Evolutionary conservation across 2,329 filamentous ascomycete species (phyloP).

Genomic region (Neofusicoccum laricinum): DNA sequence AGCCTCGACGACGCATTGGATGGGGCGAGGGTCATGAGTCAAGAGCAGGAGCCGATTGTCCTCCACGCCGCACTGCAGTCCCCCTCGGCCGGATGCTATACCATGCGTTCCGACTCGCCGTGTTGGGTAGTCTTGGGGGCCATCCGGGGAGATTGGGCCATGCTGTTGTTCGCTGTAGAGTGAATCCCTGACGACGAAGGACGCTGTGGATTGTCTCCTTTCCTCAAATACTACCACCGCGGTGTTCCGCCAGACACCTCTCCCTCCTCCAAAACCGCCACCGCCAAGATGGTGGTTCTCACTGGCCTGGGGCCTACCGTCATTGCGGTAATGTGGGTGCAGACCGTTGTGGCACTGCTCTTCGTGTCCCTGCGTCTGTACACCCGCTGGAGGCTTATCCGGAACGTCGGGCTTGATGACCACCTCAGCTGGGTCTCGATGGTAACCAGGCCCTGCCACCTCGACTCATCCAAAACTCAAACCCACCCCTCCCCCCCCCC

Average conservation of each 20-base stretch:
- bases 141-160: neutral
- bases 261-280: neutral
- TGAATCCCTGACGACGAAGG: neutral
- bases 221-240: neutral
- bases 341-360: conserved; percentile 25
- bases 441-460: neutral
- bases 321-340: conserved; percentile 28
- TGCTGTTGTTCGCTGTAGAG: neutral
- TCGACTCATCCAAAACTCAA: neutral
- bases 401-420: conserved; percentile 30
- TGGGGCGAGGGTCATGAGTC: neutral
- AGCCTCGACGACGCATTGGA: neutral
- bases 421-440: conserved; percentile 22
- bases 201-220: neutral
- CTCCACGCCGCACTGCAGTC: neutral
- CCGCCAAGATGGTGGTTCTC: neutral
- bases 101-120: neutral
- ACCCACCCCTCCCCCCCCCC: no score
- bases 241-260: neutral
- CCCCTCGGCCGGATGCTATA: neutral
- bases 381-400: conserved; percentile 27
- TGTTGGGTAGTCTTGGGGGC: neutral
- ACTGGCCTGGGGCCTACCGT: neutral
- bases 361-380: conserved; percentile 29
- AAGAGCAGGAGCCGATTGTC: neutral